Base-by-base conservation (phyloP, 2,329 filamentous ascomycete genomes). In the Corniculantispora saksenae region DNA sequence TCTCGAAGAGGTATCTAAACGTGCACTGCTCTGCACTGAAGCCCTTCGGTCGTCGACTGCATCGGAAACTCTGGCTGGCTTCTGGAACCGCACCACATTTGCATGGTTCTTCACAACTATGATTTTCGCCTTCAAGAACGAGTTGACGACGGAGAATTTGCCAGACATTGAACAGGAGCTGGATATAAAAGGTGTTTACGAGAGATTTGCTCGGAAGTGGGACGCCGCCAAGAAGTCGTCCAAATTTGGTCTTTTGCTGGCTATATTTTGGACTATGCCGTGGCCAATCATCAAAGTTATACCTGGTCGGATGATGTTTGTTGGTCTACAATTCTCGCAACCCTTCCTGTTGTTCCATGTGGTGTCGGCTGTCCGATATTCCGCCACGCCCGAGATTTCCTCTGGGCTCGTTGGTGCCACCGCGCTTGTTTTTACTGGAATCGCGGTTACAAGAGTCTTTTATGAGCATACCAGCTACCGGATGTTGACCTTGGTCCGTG, bases 1-100 rank as follows among this genome's bases (percentile, higher is more conserved):
- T 0, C 51, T 77, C 1, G 78, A 80, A 27, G 74, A 76, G 35
- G 57, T 67, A 0, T 70, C 73, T 0, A 79, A 79, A 55, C 47
- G 63, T 0, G 50, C n/a, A 3, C 27, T 63, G 27, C 12, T 53
- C 15, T 23, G 9, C 17, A 29, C 61, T 17, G 57, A 21, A 21
- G 45, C 19, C 5, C 21, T 48, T 47, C n/a, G 50, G 25, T 32
- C 17, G 68, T 13, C 45, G 17, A 19, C n/a, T 38, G 38, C 29
- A 57, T 73, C 35, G 8, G 71, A 72, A 57, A 66, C 69, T 2
- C 67, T 68, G 5, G 63, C 58, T 21, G 63, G 67, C 27, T 66
- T 72, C 25, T 72, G 67, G 53, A 56, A 48, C n/a, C 45, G 45
- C 5, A 19, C n/a, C 7, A 10, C 23, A 3, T 25, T 21, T 25